These are phyloP conservation scores for Corylus heterophylla DNA, from an alignment of 306 rosid genomes.

Conservation along the genomic window DNA sequence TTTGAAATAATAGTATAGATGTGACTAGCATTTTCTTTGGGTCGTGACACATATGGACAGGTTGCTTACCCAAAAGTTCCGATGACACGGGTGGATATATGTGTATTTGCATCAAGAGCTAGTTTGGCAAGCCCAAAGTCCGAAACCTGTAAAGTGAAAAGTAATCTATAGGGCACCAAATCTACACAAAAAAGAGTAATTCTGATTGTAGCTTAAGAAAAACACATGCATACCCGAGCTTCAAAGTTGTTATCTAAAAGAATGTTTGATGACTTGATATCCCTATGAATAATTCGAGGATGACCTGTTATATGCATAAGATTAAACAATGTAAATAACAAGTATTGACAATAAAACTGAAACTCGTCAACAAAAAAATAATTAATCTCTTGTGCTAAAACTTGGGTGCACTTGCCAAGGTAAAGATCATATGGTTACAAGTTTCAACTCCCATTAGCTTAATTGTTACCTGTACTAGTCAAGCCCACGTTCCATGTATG, in stretches of 20 bases:
- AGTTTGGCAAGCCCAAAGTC: conserved; percentile 96
- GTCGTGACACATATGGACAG: conserved; percentile 8
- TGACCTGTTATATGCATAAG: conserved; percentile 56
- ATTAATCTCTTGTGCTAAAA: background rate
- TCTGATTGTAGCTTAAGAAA: conserved; percentile 1
- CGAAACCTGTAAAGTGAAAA: conserved; percentile 61
- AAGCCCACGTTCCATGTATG: background rate
- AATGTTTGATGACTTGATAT: conserved; percentile 96
- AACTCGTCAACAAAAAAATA: background rate
- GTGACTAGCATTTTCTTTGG: too few species aligned
- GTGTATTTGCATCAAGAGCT: conserved; percentile 73
- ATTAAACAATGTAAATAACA: conserved; percentile 19
- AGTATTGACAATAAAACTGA: conserved; percentile 1
- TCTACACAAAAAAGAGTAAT: conserved; percentile 6
- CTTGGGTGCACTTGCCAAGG: background rate
- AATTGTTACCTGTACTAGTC: background rate
- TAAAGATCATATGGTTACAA: background rate
- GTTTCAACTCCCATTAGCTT: background rate
- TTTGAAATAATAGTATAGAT: too few species aligned
- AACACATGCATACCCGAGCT: conserved; percentile 60
- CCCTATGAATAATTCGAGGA: conserved; percentile 94
- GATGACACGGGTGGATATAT: conserved; percentile 81
- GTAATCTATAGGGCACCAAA: conserved; percentile 12
- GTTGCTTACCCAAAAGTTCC: conserved; percentile 89
- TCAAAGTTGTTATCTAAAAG: conserved; percentile 79